A percentile compares a stretch with the other conserved stretches of the same genome.
phyloP scores from a whole-genome alignment of 169 alveolate genomes.

The Plasmodium sp. region DNA sequence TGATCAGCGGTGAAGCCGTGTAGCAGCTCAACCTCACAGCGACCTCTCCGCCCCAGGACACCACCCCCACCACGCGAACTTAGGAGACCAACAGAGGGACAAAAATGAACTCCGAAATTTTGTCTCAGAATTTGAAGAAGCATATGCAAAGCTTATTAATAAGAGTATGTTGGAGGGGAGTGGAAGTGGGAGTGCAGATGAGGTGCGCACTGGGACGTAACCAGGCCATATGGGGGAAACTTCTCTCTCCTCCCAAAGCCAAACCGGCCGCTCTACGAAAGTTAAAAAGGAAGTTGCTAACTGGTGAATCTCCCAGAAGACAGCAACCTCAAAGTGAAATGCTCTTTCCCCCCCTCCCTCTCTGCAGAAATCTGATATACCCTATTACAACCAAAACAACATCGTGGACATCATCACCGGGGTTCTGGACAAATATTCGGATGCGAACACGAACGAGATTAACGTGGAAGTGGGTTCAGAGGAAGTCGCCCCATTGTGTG shows the following conservation, averaged over 20 bases:
- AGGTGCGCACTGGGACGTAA: neutral
- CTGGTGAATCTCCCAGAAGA: neutral
- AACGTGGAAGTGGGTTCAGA: conserved; percentile 49
- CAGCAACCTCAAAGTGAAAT: neutral
- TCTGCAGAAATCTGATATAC: conserved; percentile 54
- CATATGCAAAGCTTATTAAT: conserved; percentile 74
- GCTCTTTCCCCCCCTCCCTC: neutral
- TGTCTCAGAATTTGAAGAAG: conserved; percentile 67
- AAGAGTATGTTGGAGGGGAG: conserved; percentile 20
- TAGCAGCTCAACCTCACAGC: neutral
- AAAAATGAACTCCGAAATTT: conserved; percentile 61
- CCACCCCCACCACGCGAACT: neutral
- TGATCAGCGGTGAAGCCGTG: too few relatives aligned
- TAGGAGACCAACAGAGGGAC: neutral
- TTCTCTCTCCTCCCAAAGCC: neutral
- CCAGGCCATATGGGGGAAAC: neutral
- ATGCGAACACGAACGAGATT: conserved; percentile 65
- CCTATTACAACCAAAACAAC: conserved; percentile 61
- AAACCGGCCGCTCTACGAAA: neutral
- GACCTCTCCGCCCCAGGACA: neutral
- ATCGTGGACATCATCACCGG: conserved; percentile 70
- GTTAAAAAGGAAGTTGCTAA: neutral
- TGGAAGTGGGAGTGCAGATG: neutral
- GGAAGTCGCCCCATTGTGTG: neutral
- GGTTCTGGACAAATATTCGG: conserved; percentile 59